Conservation (phyloP, 1,284 basidiomycete species). For the Malassezia obtusa region DNA sequence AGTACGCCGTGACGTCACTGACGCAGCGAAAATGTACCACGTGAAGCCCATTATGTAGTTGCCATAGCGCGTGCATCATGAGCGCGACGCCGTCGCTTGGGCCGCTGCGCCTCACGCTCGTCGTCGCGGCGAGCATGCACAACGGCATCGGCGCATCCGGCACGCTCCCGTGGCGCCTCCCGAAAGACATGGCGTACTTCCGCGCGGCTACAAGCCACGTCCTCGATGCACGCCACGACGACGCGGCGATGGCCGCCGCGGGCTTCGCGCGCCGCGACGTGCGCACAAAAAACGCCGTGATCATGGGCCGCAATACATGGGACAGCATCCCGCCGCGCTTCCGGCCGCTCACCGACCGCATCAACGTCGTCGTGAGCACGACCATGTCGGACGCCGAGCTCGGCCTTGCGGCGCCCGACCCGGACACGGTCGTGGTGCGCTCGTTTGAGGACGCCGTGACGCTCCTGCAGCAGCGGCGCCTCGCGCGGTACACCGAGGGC, state of each 20-base stretch:
- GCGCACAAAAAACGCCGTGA: slow-evolving; percentile 61
- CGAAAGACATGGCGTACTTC: slow-evolving; percentile 89
- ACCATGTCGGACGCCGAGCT: slow-evolving; percentile 2
- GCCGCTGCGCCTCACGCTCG: slow-evolving; percentile 59
- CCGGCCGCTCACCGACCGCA: slow-evolving; percentile 66
- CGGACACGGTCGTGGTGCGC: slow-evolving; percentile 11
- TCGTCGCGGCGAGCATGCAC: slow-evolving; percentile 77
- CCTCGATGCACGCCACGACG: slow-evolving; percentile 1
- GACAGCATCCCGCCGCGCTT: slow-evolving; percentile 86
- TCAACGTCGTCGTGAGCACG: slow-evolving; percentile 70
- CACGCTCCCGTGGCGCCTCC: slow-evolving; percentile 75
- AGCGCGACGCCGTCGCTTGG: slow-evolving; percentile 9
- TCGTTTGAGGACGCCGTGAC: slow-evolving; percentile 14
- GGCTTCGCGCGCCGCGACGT: slow-evolving; percentile 5
- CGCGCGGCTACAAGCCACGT: slow-evolving; percentile 63
- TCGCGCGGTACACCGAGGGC: neutral
- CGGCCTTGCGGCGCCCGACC: neutral
- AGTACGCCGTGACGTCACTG: slow-evolving; percentile 18
- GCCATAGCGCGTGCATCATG: neutral
- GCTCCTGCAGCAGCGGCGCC: slow-evolving; percentile 9
- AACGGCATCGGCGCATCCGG: slow-evolving; percentile 77
- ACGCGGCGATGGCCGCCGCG: slow-evolving; percentile 5
- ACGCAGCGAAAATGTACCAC: slow-evolving; percentile 17
- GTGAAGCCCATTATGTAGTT: slow-evolving; percentile 15
- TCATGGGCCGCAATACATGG: slow-evolving; percentile 98